Evolutionary conservation across 2,329 filamentous ascomycete genomes (phyloP).

Genomic region (Septoria petroselini): DNA sequence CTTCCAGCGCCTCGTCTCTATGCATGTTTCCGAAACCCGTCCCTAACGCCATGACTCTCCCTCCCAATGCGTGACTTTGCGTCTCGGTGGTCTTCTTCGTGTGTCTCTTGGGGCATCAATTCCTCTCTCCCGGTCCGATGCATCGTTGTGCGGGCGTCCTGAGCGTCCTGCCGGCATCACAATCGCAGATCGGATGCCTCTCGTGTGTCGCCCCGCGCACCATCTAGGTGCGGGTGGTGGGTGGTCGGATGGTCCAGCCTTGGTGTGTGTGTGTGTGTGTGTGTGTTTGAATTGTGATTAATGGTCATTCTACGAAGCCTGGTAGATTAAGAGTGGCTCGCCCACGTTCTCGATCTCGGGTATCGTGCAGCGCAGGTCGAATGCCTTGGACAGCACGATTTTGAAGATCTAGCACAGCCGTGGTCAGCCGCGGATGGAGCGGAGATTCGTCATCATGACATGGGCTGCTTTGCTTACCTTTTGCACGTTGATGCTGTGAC

Average conservation of each 20-base stretch:
- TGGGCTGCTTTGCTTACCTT: slow-evolving; percentile 73
- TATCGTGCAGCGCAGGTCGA: slow-evolving; percentile 98
- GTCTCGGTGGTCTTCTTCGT: slow-evolving; percentile 9
- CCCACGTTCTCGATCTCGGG: slow-evolving; percentile 98
- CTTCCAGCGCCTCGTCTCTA: slow-evolving; percentile 1
- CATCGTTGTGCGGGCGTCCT: slow-evolving; percentile 9
- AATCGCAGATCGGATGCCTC: slow-evolving; percentile 2
- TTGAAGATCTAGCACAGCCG: slow-evolving; percentile 81
- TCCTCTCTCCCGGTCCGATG: slow-evolving; percentile 11
- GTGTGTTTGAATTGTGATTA: background rate
- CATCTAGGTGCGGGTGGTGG: slow-evolving; percentile 6
- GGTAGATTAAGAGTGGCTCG: slow-evolving; percentile 87
- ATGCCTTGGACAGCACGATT: slow-evolving; percentile 96
- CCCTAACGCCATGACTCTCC: background rate
- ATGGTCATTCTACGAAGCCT: slow-evolving; percentile 39
- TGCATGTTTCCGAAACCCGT: background rate
- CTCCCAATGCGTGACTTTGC: slow-evolving; percentile 1
- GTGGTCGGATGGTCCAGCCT: slow-evolving; percentile 15
- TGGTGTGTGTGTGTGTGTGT: background rate
- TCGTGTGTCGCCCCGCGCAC: background rate
- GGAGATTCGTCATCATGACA: background rate
- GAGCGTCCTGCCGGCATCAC: slow-evolving; percentile 3
- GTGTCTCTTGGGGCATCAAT: slow-evolving; percentile 8
- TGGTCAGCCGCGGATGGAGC: background rate
- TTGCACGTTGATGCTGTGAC: slow-evolving; percentile 98